phyloP scores from a whole-genome alignment of 768 basidiomycete species.

The Agrocybe chaxingu region DNA sequence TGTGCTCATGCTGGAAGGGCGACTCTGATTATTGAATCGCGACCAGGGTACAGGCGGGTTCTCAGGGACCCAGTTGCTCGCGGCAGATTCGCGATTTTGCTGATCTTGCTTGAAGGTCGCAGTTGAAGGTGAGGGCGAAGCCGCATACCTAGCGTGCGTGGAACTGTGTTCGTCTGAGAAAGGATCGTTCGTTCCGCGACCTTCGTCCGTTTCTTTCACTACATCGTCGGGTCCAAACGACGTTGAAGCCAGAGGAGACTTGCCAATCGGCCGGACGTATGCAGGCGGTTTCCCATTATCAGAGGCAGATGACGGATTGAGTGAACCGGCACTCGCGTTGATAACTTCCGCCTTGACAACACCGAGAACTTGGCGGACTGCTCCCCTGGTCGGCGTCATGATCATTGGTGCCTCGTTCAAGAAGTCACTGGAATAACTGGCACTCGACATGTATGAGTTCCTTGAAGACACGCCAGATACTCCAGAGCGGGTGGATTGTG shows the following conservation, averaged over 20 bases:
- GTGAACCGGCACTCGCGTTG: constrained; percentile 40
- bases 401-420: constrained; percentile 81
- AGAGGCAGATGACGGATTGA: constrained; percentile 29
- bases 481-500: constrained; percentile 53
- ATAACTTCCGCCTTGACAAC: constrained; percentile 80
- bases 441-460: constrained; percentile 70
- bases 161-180: constrained; percentile 62
- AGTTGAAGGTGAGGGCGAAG: constrained; percentile 38
- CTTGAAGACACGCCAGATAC: constrained; percentile 51
- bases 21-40: constrained; percentile 34
- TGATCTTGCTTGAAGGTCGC: constrained; percentile 32
- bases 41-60: constrained; percentile 41
- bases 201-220: constrained; percentile 52
- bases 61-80: constrained; percentile 36
- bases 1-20: constrained; percentile 63
- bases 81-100: constrained; percentile 20
- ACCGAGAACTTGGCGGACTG: constrained; percentile 70
- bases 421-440: constrained; percentile 76
- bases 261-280: constrained; percentile 41
- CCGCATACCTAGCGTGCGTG: constrained; percentile 27
- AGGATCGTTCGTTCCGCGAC: constrained; percentile 51
- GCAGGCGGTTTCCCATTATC: constrained; percentile 40
- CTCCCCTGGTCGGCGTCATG: constrained; percentile 63
- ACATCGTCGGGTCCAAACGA: constrained; percentile 74
- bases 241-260: constrained; percentile 66